Base-by-base conservation (phyloP, 768 basidiomycete species). In the Sutorius australiensis region DNA sequence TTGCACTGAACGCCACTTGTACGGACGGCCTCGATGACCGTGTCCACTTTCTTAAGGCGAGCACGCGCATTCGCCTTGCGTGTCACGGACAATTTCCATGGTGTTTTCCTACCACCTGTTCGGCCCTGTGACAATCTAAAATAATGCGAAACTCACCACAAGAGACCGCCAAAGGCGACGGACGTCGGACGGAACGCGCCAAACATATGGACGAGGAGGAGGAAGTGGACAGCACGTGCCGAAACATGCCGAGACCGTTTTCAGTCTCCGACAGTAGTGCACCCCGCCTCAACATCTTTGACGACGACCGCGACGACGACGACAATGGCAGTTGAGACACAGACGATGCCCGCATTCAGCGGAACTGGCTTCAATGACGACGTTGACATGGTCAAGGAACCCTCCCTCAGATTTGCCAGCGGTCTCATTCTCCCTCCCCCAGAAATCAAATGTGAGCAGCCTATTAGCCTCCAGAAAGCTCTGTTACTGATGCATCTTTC, bases 371-470 rank as follows among this genome's bases (percentile, higher is more conserved):
- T 76, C 24, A 58, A 74, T 50, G 75, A 66, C 28, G 75, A 78
- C 33, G 67, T 68, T 14, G 73, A 75, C 28, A 76, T 75, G 67
- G 73, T 61, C 36, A 67, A 65, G 49, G 72, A 73, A 10, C 71
- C 67, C 31, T 57, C 68, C 19, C 60, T 57, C 58, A 78, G 88
- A 64, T 92, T 89, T 65, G 77, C 86, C 19, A 86, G 80, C 52
- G 93, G 93, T 42, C 82, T 98, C 63, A 98, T 98, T 73, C 86
- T 95, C 24, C 95, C 95, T 57, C 93, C 95, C 2, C 93, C 92
- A 34, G 95, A 95, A 69, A 94, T 98, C 63, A 92, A 95, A 78
- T 86, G 93, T 86, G 61, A 70, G 75, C 32, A 6, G 43, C 19
- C 16, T 32, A 39, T 31, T 51, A 28, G 50, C 36, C 32, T 10